Evolutionary conservation across 2,329 filamentous ascomycete genomes (phyloP), one percentile per base, ranked within the genome.

Genomic region (Sclerotinia trifoliorum): DNA sequence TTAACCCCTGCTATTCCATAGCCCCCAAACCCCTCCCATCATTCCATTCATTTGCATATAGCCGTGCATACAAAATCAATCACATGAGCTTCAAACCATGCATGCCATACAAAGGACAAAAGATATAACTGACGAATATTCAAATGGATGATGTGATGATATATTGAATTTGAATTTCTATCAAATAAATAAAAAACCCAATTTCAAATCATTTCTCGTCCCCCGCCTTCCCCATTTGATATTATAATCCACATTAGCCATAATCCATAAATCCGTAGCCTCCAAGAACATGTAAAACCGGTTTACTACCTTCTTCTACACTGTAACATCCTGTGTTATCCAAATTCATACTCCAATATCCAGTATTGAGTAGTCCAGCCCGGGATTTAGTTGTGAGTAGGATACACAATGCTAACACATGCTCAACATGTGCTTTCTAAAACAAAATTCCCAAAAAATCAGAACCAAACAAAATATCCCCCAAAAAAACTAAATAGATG

Each of bases 311-410:
- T 21, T 29, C 49, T 26, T 19, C 2, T 26, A 56, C 44, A 49
- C 7, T 19, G 3, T 35, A 49, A 15, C 3, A 57, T 29, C 15
- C 26, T 32, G 46, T 26, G 17, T 66, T 19, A 21, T 51, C 11
- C 21, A 26, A 39, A 13, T 51, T 6, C 15, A 44, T 17, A 17
- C 46, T 66, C n/a, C 64, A 66, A 66, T 66, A 66, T 66, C 64
- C 29, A 42, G 64, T 61, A 66, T 61, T 61, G 54, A 66, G 42
- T 32, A 13, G 24, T 58, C 42, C 29, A 24, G 51, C 64, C 21
- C 6, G 48, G n/a, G 32, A 42, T 26, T 54, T 49, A 54, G 35
- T 13, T 64, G 32, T 26, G 61, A 64, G 24, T 51, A 26, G 32
- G 39, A 49, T 60, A 49, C n/a, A 39, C 5, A 19, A 51, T 42